phyloP scores from a whole-genome alignment of 225 moss, liverwort and hornwort species.

The Antitrichia curtipendula region DNA sequence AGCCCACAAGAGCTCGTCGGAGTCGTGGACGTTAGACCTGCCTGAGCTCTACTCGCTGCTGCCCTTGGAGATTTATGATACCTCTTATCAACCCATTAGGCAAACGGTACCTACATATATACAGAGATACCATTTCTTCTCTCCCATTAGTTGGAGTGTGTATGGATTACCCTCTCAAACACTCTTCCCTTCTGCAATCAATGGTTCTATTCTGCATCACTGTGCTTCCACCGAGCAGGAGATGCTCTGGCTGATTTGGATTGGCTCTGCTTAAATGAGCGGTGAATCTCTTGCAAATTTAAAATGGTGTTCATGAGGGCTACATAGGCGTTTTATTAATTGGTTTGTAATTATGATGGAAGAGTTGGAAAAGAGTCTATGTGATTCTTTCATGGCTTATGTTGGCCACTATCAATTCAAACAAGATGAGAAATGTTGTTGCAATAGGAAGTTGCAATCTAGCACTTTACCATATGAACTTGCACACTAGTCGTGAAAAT shows the following conservation, averaged over 20 bases:
- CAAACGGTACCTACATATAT: neutral
- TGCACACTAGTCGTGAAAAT: no score
- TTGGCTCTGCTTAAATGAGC: no score
- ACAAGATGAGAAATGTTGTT: no score
- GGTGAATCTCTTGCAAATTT: neutral
- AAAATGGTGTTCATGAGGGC: no score
- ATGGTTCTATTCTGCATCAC: no score
- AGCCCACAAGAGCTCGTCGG: neutral
- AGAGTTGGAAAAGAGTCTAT: neutral
- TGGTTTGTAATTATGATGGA: neutral
- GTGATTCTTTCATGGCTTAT: neutral
- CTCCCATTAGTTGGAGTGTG: neutral
- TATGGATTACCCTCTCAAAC: neutral
- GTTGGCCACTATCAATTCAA: accelerated
- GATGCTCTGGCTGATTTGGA: neutral
- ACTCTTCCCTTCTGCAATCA: neutral
- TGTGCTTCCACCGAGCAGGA: neutral
- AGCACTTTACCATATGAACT: accelerated
- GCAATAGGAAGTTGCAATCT: accelerated
- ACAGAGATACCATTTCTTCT: neutral
- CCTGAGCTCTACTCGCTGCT: conserved; percentile 10
- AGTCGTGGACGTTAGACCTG: conserved; percentile 29
- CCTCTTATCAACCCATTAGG: conserved; percentile 13
- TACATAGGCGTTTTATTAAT: no score
- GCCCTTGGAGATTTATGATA: conserved; percentile 25